Conservation (phyloP, 495 filamentous ascomycete species). For the Penicillium soppii region DNA sequence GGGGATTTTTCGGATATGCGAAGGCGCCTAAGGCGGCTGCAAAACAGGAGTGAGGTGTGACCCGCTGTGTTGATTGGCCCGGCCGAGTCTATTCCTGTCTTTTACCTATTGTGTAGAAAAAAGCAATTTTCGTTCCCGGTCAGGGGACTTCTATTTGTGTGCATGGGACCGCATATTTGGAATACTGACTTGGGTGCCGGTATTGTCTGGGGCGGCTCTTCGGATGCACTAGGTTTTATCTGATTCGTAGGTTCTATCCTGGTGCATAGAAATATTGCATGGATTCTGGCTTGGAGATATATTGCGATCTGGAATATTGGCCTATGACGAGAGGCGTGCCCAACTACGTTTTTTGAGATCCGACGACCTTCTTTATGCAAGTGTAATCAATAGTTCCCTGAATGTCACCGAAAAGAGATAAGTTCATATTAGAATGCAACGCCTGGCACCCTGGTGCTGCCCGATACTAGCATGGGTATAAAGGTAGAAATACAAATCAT, state of each 20-base stretch:
- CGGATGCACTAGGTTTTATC: constrained; percentile 2
- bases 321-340: neutral
- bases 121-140: too few relatives aligned
- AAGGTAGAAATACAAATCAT: constrained; percentile 18
- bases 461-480: constrained; percentile 25
- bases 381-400: neutral
- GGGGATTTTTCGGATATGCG: constrained; percentile 55
- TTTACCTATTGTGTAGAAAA: neutral
- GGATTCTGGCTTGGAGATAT: neutral
- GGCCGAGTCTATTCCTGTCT: neutral
- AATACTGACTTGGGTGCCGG: neutral
- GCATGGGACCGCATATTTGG: neutral
- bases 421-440: constrained; percentile 12
- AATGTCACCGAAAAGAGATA: neutral
- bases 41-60: constrained; percentile 23
- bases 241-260: neutral
- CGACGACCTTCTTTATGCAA: constrained; percentile 1
- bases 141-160: too few relatives aligned
- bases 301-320: neutral
- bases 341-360: neutral
- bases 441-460: constrained; percentile 20
- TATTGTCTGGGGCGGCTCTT: constrained; percentile 1
- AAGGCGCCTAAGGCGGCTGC: constrained; percentile 22
- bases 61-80: neutral
- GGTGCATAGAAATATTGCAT: neutral